These are phyloP conservation scores for Hypsizygus marmoreus DNA, from an alignment of 768 basidiomycete species.

Conservation along the genomic window DNA sequence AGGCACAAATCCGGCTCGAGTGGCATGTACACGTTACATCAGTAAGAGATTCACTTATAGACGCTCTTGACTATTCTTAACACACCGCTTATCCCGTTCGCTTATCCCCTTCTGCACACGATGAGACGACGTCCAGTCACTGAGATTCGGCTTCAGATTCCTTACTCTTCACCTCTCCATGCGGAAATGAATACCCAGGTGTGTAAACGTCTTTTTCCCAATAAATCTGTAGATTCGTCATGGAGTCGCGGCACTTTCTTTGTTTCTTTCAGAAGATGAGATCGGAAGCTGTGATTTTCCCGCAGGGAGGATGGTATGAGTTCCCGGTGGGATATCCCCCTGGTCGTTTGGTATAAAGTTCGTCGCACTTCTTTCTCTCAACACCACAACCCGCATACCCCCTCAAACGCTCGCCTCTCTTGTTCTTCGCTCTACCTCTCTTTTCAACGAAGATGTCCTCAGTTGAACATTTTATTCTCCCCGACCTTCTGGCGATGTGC, in stretches of 20 bases:
- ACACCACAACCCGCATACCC: slow-evolving; percentile 5
- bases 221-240: slow-evolving; percentile 41
- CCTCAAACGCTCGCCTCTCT: slow-evolving; percentile 14
- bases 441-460: slow-evolving; percentile 21
- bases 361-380: background rate
- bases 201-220: slow-evolving; percentile 24
- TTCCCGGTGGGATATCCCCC: slow-evolving; percentile 10
- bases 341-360: slow-evolving; percentile 7
- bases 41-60: slow-evolving; percentile 16
- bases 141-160: slow-evolving; percentile 30
- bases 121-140: slow-evolving; percentile 21
- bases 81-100: slow-evolving; percentile 15
- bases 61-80: slow-evolving; percentile 21
- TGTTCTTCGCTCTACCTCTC: slow-evolving; percentile 13
- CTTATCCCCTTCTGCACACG: slow-evolving; percentile 24
- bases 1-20: slow-evolving; percentile 7
- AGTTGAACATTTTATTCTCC: slow-evolving; percentile 48
- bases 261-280: slow-evolving; percentile 29
- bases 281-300: slow-evolving; percentile 34
- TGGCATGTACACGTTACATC: slow-evolving; percentile 21
- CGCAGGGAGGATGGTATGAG: slow-evolving; percentile 14
- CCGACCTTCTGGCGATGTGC: slow-evolving; percentile 54
- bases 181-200: slow-evolving; percentile 30
- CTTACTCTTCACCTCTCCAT: slow-evolving; percentile 16
- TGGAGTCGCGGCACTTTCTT: slow-evolving; percentile 23